Percentiles rank a stretch among this genome's conserved stretches.
Evolutionary conservation across 768 basidiomycete genomes (phyloP).

Genomic region (Chiua virens): DNA sequence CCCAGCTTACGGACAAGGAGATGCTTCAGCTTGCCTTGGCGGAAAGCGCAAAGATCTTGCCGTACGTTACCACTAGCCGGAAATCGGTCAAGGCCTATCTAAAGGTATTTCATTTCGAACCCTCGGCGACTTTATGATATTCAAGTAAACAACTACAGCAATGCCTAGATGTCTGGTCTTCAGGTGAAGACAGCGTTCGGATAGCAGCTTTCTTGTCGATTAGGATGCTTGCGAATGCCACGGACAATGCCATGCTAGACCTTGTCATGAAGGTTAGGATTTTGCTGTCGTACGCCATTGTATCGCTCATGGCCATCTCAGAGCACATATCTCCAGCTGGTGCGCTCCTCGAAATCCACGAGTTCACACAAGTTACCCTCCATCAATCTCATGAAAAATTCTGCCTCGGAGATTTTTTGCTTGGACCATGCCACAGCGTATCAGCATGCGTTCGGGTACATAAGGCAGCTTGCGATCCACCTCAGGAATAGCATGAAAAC

Average conservation of each 20-base stretch:
- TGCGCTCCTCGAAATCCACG: slow-evolving; percentile 85
- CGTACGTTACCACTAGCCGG: slow-evolving; percentile 81
- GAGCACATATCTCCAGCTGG: slow-evolving; percentile 87
- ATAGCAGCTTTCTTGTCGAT: slow-evolving; percentile 87
- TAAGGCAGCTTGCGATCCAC: slow-evolving; percentile 92
- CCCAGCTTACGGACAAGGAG: slow-evolving; percentile 69
- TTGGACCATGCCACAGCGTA: slow-evolving; percentile 74
- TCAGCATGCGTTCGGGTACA: slow-evolving; percentile 94
- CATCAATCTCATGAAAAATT: slow-evolving; percentile 97
- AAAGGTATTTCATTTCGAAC: slow-evolving; percentile 56
- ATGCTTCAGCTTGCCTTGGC: slow-evolving; percentile 67
- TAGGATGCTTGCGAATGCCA: slow-evolving; percentile 71
- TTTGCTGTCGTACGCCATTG: not conserved
- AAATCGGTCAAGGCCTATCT: slow-evolving; percentile 85
- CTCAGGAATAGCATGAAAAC: slow-evolving; percentile 89
- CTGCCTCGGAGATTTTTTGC: slow-evolving; percentile 89
- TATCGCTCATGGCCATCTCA: slow-evolving; percentile 29
- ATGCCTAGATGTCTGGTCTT: slow-evolving; percentile 84
- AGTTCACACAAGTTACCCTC: slow-evolving; percentile 83
- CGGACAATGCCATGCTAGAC: slow-evolving; percentile 81
- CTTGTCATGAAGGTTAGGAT: slow-evolving; percentile 74
- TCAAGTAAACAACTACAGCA: slow-evolving; percentile 44
- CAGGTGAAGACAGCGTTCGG: slow-evolving; percentile 74
- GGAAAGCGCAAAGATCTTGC: slow-evolving; percentile 87
- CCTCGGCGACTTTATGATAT: not conserved